Base-by-base conservation (phyloP, 78 protist genomes). In the Polysphondylium violaceum region DNA sequence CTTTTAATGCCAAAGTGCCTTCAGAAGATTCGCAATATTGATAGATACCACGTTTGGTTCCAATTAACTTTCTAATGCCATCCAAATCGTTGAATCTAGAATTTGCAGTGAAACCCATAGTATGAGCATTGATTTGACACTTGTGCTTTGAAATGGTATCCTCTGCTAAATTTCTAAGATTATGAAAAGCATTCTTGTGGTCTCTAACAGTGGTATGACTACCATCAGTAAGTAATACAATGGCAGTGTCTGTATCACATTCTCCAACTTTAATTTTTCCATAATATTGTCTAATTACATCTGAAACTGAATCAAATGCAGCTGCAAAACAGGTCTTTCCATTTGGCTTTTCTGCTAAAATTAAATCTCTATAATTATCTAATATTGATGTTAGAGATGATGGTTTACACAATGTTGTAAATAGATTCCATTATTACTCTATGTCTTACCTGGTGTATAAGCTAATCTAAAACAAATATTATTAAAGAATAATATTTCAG, bases 61-160 rank as follows among this genome's bases (percentile, higher is more conserved):
- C 94, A 4, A 89, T 60, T 27, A 78, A 11, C 17, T 63, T 44
- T 36, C 94, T 25, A 40, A 89, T 76, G 21, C 88, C 76, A 74
- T 89, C 94, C 14, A 89, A 41, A 72, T 89, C 94, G 9, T 41
- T 43, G 50, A 65, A 89, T 21, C 75, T 29, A 23, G 87, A 77
- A 33, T 77, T 89, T 61, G 56, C 47, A 47, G 94, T 89, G 67
- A 89, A 89, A 17, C 94, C 94, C 76, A 89, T 74, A 17, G 90
- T 78, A 53, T 79, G 86, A 1, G 35, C 68, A 23, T 67, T 75
- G 36, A 76, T 31, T 0, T 41, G 6, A 7, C 58, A 25, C 5
- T 50, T 35, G 2, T 27, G 27, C 3, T 69, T 61, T 25, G 67
- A 51, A 51, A 83, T 83, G 12, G 63, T 9, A n/a, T n/a, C n/a